Conservation (phyloP, 768 basidiomycete species). For the Collybiopsis confluens region DNA sequence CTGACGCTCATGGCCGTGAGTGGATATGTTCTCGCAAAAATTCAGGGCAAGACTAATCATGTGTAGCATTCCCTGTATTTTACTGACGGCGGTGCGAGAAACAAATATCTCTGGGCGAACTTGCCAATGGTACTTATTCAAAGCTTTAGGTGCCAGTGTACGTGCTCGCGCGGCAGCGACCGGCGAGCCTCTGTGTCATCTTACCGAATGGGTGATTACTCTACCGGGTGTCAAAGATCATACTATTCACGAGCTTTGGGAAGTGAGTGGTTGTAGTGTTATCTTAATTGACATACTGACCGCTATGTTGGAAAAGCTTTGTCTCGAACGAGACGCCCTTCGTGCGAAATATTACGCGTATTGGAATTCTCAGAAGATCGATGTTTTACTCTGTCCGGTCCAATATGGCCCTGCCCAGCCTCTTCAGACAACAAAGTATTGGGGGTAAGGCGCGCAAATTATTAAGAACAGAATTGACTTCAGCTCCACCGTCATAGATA, state of each 20-base stretch:
- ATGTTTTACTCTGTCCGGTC: slow-evolving; percentile 35
- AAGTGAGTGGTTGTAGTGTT: slow-evolving; percentile 14
- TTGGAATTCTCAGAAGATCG: slow-evolving; percentile 34
- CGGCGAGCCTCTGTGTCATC: slow-evolving; percentile 3
- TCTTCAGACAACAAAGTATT: slow-evolving; percentile 33
- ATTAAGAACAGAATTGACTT: not conserved
- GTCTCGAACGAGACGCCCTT: slow-evolving; percentile 25
- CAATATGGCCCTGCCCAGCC: slow-evolving; percentile 30
- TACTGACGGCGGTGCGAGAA: slow-evolving; percentile 29
- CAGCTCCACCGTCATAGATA: slow-evolving; percentile 22
- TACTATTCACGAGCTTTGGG: slow-evolving; percentile 21
- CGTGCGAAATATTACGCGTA: slow-evolving; percentile 29
- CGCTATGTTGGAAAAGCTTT: slow-evolving; percentile 22
- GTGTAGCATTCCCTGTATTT: slow-evolving; percentile 32
- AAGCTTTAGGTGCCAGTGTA: slow-evolving; percentile 1
- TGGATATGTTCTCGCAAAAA: too few relatives aligned
- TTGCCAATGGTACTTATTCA: not conserved
- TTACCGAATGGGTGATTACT: slow-evolving; percentile 30
- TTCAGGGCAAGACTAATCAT: too few relatives aligned
- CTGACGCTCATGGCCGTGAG: slow-evolving; percentile 30
- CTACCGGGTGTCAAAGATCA: slow-evolving; percentile 21
- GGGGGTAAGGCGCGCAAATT: slow-evolving; percentile 22
- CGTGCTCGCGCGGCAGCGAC: slow-evolving; percentile 2
- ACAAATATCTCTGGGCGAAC: not conserved
- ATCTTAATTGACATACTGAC: slow-evolving; percentile 9